Evolutionary conservation across 2,329 filamentous ascomycete species (phyloP).

Genomic region (Fusarium foetens): DNA sequence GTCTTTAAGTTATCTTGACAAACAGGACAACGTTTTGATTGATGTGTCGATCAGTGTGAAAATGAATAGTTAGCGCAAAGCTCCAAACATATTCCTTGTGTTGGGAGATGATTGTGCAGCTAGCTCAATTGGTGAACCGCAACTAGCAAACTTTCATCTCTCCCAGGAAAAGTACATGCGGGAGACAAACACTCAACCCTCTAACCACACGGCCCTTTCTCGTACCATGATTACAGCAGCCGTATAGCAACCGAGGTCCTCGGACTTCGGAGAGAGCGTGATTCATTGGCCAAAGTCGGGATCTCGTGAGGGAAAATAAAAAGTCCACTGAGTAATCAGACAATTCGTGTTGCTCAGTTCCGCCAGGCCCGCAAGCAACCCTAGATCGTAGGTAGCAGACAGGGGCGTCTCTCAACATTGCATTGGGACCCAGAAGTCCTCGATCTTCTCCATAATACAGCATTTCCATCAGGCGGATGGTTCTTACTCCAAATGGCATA

Average conservation of each 20-base stretch:
- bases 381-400: neutral
- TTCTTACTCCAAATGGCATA: neutral
- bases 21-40: neutral
- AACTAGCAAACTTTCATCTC: conserved; percentile 28
- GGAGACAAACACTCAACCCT: neutral
- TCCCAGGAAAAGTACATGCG: neutral
- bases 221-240: neutral
- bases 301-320: neutral
- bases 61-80: conserved; percentile 14
- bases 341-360: neutral
- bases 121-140: conserved; percentile 19
- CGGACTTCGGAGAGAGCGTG: neutral
- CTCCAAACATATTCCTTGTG: conserved; percentile 7
- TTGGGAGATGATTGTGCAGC: conserved; percentile 18
- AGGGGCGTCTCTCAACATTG: conserved; percentile 1
- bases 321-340: neutral
- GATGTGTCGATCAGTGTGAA: conserved; percentile 5
- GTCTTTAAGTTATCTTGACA: neutral
- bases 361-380: neutral
- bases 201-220: neutral
- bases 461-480: neutral
- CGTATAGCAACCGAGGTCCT: neutral
- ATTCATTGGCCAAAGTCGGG: neutral
- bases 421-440: conserved; percentile 9
- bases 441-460: neutral